These are phyloP conservation scores for Kodamaea restingae DNA, from an alignment of 805 yeast species.

Conservation along the genomic window DNA sequence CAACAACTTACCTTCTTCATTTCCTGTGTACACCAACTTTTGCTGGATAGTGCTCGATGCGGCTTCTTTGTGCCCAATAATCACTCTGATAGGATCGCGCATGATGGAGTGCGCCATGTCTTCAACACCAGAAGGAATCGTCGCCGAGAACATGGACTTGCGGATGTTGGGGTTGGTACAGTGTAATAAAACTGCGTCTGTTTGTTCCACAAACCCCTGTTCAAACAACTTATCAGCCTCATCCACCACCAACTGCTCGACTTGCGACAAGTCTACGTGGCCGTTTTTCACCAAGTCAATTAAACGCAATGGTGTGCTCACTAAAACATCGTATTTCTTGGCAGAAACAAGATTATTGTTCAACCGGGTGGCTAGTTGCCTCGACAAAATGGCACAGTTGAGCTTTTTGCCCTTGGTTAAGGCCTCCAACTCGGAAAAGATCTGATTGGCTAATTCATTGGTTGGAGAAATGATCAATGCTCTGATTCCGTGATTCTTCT, in stretches of 20 bases:
- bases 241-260: conserved; percentile 80
- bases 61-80: conserved; percentile 91
- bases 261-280: conserved; percentile 54
- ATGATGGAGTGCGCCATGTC: conserved; percentile 81
- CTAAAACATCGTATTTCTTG: conserved; percentile 70
- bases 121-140: conserved; percentile 91
- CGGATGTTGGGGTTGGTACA: conserved; percentile 51
- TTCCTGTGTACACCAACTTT: conserved; percentile 79
- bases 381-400: conserved; percentile 62
- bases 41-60: conserved; percentile 84
- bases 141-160: conserved; percentile 89
- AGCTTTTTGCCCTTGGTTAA: conserved; percentile 56
- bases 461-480: conserved; percentile 91
- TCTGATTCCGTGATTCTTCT: conserved; percentile 50
- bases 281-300: conserved; percentile 70
- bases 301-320: conserved; percentile 85
- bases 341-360: conserved; percentile 55
- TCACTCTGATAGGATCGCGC: conserved; percentile 79
- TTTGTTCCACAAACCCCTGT: conserved; percentile 80
- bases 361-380: conserved; percentile 66
- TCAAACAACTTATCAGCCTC: conserved; percentile 96
- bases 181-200: conserved; percentile 73
- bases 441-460: conserved; percentile 88
- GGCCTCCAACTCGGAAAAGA: conserved; percentile 60
- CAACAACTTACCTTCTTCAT: conserved; percentile 90